A percentile compares a stretch with the other conserved stretches of the same genome.
Evolutionary conservation across 441 rosid species (phyloP).

Genomic region (Pelargonium citronellum): DNA sequence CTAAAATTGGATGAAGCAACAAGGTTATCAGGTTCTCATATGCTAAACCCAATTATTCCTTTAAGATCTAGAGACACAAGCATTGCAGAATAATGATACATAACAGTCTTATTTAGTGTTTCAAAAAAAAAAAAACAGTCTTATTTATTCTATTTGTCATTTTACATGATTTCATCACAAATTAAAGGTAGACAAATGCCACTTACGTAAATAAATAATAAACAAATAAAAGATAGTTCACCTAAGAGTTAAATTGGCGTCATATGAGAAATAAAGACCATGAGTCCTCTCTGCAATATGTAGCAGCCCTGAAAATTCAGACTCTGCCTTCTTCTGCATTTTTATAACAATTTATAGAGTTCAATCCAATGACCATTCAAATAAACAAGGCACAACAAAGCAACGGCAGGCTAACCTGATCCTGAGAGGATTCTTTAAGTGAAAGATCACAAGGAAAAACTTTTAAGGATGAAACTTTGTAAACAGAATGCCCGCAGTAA

Average conservation of each 20-base stretch:
- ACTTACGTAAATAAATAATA: background rate
- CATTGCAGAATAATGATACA: background rate
- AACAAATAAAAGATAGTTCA: constrained; percentile 19
- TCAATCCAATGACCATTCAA: constrained; percentile 10
- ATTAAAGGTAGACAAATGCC: background rate
- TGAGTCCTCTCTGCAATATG: constrained; percentile 51
- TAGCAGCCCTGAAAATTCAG: constrained; percentile 50
- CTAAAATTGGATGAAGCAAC: background rate
- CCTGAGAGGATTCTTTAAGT: constrained; percentile 52
- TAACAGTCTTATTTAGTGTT: too few relatives aligned
- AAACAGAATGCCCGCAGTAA: constrained; percentile 75
- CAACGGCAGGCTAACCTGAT: constrained; percentile 44
- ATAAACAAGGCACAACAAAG: constrained; percentile 2
- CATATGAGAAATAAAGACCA: constrained; percentile 91
- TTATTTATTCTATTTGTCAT: background rate
- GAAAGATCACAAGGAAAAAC: constrained; percentile 79
- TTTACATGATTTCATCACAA: constrained; percentile 2
- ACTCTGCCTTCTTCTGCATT: constrained; percentile 56
- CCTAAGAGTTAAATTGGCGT: constrained; percentile 87
- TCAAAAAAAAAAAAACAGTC: too few relatives aligned
- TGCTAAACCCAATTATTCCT: background rate
- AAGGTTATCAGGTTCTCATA: background rate
- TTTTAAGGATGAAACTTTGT: constrained; percentile 67
- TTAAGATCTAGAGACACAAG: background rate
- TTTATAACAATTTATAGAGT: constrained; percentile 9